phyloP scores from a whole-genome alignment of 2,329 filamentous ascomycete genomes.

The Beauveria sp. region DNA sequence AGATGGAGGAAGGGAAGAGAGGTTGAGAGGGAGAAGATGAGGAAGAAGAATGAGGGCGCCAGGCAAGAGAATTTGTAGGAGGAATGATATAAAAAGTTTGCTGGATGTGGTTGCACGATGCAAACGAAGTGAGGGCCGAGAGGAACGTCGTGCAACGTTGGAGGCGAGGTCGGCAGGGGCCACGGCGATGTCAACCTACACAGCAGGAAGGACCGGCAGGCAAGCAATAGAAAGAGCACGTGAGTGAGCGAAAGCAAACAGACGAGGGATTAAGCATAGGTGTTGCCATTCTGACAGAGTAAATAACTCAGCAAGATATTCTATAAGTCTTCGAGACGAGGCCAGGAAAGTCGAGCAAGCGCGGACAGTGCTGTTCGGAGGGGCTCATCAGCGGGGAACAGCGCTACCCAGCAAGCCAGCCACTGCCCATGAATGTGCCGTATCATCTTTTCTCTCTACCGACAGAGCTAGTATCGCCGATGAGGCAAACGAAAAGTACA shows the following conservation, averaged over 20 bases:
- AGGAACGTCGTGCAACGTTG: not conserved
- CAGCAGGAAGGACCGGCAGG: not conserved
- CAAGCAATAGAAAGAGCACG: not conserved
- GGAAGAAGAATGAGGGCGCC: not conserved
- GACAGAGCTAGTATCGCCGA: too few relatives aligned
- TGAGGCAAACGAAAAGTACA: too few relatives aligned
- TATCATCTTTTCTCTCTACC: too few relatives aligned
- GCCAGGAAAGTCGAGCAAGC: too few relatives aligned
- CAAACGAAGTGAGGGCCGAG: slow-evolving; percentile 6
- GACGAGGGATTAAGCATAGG: too few relatives aligned
- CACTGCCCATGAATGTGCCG: too few relatives aligned
- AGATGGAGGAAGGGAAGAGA: not conserved
- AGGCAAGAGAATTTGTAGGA: not conserved
- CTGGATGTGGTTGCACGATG: slow-evolving; percentile 5
- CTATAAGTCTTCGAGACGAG: too few relatives aligned
- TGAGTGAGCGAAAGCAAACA: not conserved
- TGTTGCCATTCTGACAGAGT: too few relatives aligned
- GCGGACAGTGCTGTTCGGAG: too few relatives aligned
- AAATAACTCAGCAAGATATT: too few relatives aligned
- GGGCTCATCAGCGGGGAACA: too few relatives aligned
- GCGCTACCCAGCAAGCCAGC: too few relatives aligned
- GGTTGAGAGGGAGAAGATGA: not conserved
- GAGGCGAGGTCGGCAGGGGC: not conserved
- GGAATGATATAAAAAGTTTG: slow-evolving; percentile 2
- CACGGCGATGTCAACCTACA: not conserved